Conservation (phyloP, 2,329 filamentous ascomycete genomes). For the Penicillium sp. region DNA sequence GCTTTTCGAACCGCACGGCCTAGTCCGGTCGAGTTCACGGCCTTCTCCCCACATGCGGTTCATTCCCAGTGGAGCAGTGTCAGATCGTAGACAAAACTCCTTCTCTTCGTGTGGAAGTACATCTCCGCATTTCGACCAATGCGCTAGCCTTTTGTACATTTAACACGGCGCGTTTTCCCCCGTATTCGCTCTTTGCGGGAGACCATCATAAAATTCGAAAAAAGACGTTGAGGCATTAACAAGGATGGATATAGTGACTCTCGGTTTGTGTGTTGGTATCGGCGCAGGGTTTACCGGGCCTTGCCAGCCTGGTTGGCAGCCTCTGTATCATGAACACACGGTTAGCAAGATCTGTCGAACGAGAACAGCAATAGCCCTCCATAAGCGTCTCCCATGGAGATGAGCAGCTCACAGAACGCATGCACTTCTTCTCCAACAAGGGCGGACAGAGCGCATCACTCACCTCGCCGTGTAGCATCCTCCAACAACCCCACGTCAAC, state of each 20-base stretch:
- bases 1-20: background rate
- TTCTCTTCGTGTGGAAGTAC: background rate
- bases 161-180: constrained; percentile 3
- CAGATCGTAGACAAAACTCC: background rate
- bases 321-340: constrained; percentile 33
- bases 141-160: constrained; percentile 2
- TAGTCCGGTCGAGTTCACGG: background rate
- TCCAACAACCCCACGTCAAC: constrained; percentile 86
- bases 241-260: constrained; percentile 20
- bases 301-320: constrained; percentile 55
- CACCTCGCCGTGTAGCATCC: constrained; percentile 87
- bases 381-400: background rate
- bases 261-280: constrained; percentile 21
- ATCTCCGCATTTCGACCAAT: background rate
- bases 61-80: background rate
- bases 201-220: constrained; percentile 16
- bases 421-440: background rate
- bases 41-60: background rate
- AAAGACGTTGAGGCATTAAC: constrained; percentile 18
- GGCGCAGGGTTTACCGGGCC: constrained; percentile 41
- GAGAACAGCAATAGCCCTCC: no score
- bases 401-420: no score
- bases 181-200: constrained; percentile 7
- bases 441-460: constrained; percentile 18
- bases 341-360: constrained; percentile 11